phyloP scores from a whole-genome alignment of 1,284 basidiomycete genomes.

The Megacollybia platyphylla region DNA sequence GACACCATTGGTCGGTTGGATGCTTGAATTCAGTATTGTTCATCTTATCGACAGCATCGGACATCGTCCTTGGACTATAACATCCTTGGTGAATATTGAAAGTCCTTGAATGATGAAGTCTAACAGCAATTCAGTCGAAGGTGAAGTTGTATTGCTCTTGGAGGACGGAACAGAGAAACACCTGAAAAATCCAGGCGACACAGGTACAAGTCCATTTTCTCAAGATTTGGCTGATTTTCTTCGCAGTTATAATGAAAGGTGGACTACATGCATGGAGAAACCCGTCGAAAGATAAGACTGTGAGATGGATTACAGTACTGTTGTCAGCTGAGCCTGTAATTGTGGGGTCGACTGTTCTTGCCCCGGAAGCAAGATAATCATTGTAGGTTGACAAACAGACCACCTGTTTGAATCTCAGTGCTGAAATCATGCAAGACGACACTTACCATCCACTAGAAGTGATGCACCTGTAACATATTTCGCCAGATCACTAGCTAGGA shows the following conservation, averaged over 20 bases:
- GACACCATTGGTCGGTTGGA: slow-evolving; percentile 32
- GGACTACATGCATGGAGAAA: slow-evolving; percentile 53
- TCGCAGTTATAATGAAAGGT: slow-evolving; percentile 37
- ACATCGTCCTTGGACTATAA: slow-evolving; percentile 50
- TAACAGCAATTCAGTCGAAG: slow-evolving; percentile 25
- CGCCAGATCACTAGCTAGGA: slow-evolving; percentile 65
- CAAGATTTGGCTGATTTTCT: neutral
- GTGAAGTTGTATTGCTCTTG: slow-evolving; percentile 38
- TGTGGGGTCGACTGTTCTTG: slow-evolving; percentile 29
- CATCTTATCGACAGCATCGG: slow-evolving; percentile 19
- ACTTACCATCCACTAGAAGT: slow-evolving; percentile 50
- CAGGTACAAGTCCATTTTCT: slow-evolving; percentile 3
- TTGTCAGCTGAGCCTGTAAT: slow-evolving; percentile 41
- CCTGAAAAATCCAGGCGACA: slow-evolving; percentile 41
- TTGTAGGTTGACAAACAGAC: slow-evolving; percentile 70
- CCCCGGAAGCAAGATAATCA: slow-evolving; percentile 21
- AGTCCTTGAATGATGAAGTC: neutral
- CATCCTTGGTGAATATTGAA: slow-evolving; percentile 31
- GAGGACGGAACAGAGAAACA: slow-evolving; percentile 46
- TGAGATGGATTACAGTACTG: slow-evolving; percentile 40
- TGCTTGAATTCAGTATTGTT: neutral
- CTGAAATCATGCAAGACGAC: neutral
- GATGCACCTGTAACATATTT: slow-evolving; percentile 63
- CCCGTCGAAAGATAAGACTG: slow-evolving; percentile 31
- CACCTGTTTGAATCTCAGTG: slow-evolving; percentile 19